Percentiles rank a stretch among this genome's conserved stretches.
These are phyloP conservation scores for Bipolaris gigantea DNA, from an alignment of 2,329 filamentous ascomycete species.

Conservation along the genomic window DNA sequence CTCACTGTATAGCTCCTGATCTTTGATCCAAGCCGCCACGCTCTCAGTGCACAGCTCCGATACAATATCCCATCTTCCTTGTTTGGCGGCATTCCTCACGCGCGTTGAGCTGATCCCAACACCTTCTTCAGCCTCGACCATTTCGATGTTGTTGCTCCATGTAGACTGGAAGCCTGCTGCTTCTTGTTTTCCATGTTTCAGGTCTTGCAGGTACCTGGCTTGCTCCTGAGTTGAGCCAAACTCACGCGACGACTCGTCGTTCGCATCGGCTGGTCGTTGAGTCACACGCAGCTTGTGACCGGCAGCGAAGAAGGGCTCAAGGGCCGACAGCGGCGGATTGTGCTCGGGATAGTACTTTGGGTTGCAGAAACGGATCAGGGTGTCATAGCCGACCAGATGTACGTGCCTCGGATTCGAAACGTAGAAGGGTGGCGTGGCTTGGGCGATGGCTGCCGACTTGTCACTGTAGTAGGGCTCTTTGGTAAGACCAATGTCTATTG, in stretches of 20 bases:
- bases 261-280: constrained; percentile 55
- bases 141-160: constrained; percentile 64
- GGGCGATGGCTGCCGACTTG: constrained; percentile 65
- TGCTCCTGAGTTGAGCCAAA: constrained; percentile 63
- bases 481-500: constrained; percentile 69
- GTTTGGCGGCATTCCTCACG: constrained; percentile 61
- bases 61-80: constrained; percentile 53
- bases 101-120: constrained; percentile 61
- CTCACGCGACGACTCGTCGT: constrained; percentile 50
- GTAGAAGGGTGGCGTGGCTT: constrained; percentile 40
- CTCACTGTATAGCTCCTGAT: constrained; percentile 58
- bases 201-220: constrained; percentile 54
- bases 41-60: constrained; percentile 58
- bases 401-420: constrained; percentile 55
- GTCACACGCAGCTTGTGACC: constrained; percentile 65
- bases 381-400: constrained; percentile 76
- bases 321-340: constrained; percentile 53
- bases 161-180: constrained; percentile 57
- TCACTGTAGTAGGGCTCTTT: constrained; percentile 73
- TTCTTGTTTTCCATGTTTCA: constrained; percentile 55
- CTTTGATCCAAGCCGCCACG: constrained; percentile 62
- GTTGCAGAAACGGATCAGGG: constrained; percentile 70
- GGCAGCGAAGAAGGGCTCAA: constrained; percentile 64
- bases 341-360: constrained; percentile 67
- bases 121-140: constrained; percentile 57